Percentiles rank a stretch among this genome's conserved stretches.
Evolutionary conservation across 257 asterid species (phyloP).

Genomic region (Primulina huaijiensis): DNA sequence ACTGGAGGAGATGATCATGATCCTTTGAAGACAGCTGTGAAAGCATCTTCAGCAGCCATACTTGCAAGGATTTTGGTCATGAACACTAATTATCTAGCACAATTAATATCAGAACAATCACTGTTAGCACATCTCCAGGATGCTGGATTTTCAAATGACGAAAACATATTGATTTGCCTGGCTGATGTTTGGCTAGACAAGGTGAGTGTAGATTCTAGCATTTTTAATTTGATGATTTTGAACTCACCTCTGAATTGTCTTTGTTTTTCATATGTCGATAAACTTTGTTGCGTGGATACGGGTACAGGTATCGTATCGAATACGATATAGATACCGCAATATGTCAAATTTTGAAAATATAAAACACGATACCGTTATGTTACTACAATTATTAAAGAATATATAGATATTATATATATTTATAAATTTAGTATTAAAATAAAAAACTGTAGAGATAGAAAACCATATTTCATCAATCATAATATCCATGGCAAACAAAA

Average conservation of each 20-base stretch:
- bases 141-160: constrained; percentile 74
- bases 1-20: constrained; percentile 83
- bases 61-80: constrained; percentile 90
- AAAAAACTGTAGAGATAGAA: too few relatives aligned
- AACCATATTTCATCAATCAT: too few relatives aligned
- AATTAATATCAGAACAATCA: constrained; percentile 75
- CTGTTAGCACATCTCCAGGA: constrained; percentile 63
- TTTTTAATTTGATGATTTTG: not conserved
- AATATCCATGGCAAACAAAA: too few relatives aligned
- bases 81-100: constrained; percentile 87
- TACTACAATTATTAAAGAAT: too few relatives aligned
- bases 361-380: too few relatives aligned
- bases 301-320: too few relatives aligned
- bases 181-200: constrained; percentile 95
- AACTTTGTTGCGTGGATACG: not conserved
- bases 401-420: too few relatives aligned
- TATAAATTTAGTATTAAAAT: too few relatives aligned
- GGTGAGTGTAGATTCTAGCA: constrained; percentile 40
- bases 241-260: not conserved
- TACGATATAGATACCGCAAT: too few relatives aligned
- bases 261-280: constrained; percentile 9
- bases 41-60: constrained; percentile 78
- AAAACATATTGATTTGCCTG: constrained; percentile 82
- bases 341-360: too few relatives aligned
- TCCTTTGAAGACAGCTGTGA: constrained; percentile 80